Evolutionary conservation across 371 early-diverging fungal species (phyloP).

Genomic region (Apophysomyces variabilis): DNA sequence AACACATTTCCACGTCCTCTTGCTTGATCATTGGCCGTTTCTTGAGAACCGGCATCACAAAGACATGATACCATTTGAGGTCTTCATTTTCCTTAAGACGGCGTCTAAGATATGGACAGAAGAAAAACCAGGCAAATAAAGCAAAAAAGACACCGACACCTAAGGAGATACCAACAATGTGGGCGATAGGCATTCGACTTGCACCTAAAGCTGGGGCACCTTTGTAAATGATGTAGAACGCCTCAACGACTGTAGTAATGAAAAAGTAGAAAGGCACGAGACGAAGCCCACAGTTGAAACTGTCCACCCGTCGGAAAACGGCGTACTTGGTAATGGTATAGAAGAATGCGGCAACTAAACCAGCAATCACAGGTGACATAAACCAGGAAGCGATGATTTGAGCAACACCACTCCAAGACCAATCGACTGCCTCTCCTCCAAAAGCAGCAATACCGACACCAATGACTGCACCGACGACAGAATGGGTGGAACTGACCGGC

Average conservation of each 20-base stretch:
- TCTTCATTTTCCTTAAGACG: conserved; percentile 67
- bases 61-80: conserved; percentile 73
- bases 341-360: conserved; percentile 66
- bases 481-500: conserved; percentile 65
- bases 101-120: conserved; percentile 69
- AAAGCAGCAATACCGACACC: conserved; percentile 81
- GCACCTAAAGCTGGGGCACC: conserved; percentile 60
- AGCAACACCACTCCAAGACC: conserved; percentile 74
- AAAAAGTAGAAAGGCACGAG: conserved; percentile 86
- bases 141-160: conserved; percentile 61
- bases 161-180: conserved; percentile 63
- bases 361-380: conserved; percentile 74
- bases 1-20: conserved; percentile 23
- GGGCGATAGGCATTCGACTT: conserved; percentile 41
- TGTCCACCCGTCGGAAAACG: conserved; percentile 66
- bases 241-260: conserved; percentile 69
- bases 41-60: conserved; percentile 53
- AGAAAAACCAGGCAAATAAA: conserved; percentile 62
- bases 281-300: conserved; percentile 73
- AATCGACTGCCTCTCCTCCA: conserved; percentile 69
- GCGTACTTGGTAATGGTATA: conserved; percentile 69
- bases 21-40: conserved; percentile 43
- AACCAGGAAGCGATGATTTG: conserved; percentile 83
- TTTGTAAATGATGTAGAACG: conserved; percentile 80
- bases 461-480: conserved; percentile 82